Base-by-base conservation (phyloP, 1,284 basidiomycete genomes). In the Puccinia novopanici region DNA sequence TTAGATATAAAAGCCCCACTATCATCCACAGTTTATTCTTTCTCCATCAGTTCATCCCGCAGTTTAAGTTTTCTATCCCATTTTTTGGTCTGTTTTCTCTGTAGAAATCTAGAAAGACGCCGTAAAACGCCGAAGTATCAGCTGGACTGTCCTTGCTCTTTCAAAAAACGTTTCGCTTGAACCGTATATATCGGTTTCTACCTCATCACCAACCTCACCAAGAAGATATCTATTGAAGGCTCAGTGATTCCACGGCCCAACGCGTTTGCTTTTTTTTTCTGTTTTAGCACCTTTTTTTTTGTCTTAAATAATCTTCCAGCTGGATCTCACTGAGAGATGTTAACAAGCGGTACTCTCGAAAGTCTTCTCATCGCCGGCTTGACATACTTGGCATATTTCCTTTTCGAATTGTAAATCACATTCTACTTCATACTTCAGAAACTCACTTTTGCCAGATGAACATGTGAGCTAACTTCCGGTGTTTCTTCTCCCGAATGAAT, bases 351-450 rank as follows among this genome's bases (percentile, higher is more conserved):
- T 50, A 24, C 24, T 15, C 65, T 68, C 40, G 12, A n/a, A 48
- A 68, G 40, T 30, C 17, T 68, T 40, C 8, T 68, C 19, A 24
- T 68, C 8, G 27, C 22, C 37, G 65, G 65, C 27, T 68, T 68
- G 37, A 37, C 65, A 34, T 68, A 68, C 15, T 40, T 68, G 45
- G 45, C 45, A 17, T 68, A 68, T 68, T n/a, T 68, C n/a, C 45
- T 68, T 13, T 24, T 45, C n/a, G 65, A 68, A 68, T 68, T 45
- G 65, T 48, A 24, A 50, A 40, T 68, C 45, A 30, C 17, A 27
- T 27, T 27, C 24, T 27, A 19, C 30, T 37, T 37, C 24, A 59
- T 24, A 59, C 55, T 10, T 59, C 10, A 12, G 27, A 59, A 61
- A 61, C 34, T 61, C 24, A 1, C 17, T 10, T 30, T 19, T 15